Conservation (phyloP, 2,329 filamentous ascomycete species). For the Passalora sequoiae region DNA sequence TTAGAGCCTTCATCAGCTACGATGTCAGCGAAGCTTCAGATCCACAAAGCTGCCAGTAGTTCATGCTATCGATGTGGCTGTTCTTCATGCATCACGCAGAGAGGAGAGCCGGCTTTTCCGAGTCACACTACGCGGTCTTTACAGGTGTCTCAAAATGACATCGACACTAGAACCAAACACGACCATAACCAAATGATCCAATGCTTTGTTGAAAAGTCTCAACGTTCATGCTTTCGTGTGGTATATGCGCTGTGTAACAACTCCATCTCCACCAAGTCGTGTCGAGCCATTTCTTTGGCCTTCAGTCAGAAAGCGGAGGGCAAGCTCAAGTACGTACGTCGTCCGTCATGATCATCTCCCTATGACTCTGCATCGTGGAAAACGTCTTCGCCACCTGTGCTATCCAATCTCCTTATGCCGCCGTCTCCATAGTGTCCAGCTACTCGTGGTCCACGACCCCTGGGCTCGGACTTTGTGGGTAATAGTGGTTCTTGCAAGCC, state of each 20-base stretch:
- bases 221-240: conserved; percentile 3
- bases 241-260: not conserved
- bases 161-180: too few species aligned
- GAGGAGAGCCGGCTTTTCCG: too few species aligned
- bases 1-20: too few species aligned
- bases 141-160: too few species aligned
- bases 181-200: too few species aligned
- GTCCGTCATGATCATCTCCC: too few species aligned
- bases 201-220: not conserved
- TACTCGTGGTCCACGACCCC: conserved; percentile 3
- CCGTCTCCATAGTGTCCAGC: conserved; percentile 22
- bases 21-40: too few species aligned
- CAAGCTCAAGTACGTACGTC: not conserved
- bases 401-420: conserved; percentile 35
- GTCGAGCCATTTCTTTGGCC: not conserved
- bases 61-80: too few species aligned
- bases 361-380: conserved; percentile 45
- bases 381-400: conserved; percentile 41
- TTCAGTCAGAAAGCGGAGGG: not conserved
- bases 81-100: too few species aligned
- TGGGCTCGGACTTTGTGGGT: conserved; percentile 11
- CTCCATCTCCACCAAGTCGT: not conserved
- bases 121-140: too few species aligned
- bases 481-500: conserved; percentile 15
- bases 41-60: too few species aligned